These are phyloP conservation scores for Trifolium subterraneum DNA, from an alignment of 306 rosid genomes.

Conservation along the genomic window DNA sequence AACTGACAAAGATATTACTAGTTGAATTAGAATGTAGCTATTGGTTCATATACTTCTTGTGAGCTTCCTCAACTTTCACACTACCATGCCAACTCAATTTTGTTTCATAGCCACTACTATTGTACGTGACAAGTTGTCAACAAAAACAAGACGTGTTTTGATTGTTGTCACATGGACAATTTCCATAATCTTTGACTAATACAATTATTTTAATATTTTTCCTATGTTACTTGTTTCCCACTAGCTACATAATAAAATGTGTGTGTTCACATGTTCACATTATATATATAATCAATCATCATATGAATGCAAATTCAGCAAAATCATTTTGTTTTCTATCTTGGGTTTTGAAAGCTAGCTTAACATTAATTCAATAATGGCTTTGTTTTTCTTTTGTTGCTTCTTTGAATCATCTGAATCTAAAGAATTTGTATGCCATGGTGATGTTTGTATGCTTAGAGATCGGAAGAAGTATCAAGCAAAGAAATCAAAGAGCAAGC, in stretches of 20 bases:
- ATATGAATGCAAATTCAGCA: neutral
- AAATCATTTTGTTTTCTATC: neutral
- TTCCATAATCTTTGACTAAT: neutral
- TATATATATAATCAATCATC: neutral
- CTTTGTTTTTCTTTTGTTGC: slow-evolving; percentile 57
- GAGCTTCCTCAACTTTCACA: neutral
- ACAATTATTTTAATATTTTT: neutral
- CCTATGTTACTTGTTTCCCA: slow-evolving; percentile 13
- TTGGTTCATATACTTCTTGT: slow-evolving; percentile 3
- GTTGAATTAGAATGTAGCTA: neutral
- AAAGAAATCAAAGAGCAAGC: slow-evolving; percentile 39
- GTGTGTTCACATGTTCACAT: neutral
- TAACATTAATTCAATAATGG: slow-evolving; percentile 41
- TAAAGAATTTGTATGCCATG: slow-evolving; percentile 57
- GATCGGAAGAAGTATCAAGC: slow-evolving; percentile 37
- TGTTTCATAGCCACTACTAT: slow-evolving; percentile 25
- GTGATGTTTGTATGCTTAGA: slow-evolving; percentile 62
- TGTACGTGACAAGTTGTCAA: slow-evolving; percentile 12
- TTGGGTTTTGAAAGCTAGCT: neutral
- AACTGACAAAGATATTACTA: neutral
- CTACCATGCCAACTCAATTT: slow-evolving; percentile 6
- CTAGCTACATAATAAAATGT: slow-evolving; percentile 20
- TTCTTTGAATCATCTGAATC: slow-evolving; percentile 48
- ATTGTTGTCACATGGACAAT: neutral
- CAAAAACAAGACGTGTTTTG: slow-evolving; percentile 28